A percentile compares a stretch with the other conserved stretches of the same genome.
phyloP scores from a whole-genome alignment of 768 basidiomycete genomes.

The Amanita rimosa region DNA sequence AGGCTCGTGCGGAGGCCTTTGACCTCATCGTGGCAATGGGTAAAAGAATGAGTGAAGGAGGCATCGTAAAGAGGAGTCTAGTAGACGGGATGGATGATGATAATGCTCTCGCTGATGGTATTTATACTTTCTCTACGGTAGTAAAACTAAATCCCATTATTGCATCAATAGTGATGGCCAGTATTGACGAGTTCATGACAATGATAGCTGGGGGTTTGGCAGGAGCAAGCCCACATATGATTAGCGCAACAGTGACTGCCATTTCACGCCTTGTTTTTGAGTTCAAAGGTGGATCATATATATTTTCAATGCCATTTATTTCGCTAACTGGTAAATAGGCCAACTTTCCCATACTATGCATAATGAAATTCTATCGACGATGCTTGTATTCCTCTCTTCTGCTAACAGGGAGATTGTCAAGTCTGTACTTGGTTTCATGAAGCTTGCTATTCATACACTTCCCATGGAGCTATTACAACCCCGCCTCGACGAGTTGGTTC shows the following conservation, averaged over 20 bases:
- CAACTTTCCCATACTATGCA: constrained; percentile 61
- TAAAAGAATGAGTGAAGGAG: constrained; percentile 80
- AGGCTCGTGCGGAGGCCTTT: constrained; percentile 81
- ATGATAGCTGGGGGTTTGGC: constrained; percentile 95
- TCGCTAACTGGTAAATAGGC: constrained; percentile 29
- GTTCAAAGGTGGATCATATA: constrained; percentile 73
- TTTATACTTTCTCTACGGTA: constrained; percentile 13
- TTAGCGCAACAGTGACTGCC: constrained; percentile 92
- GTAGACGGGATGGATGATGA: constrained; percentile 82
- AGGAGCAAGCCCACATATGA: constrained; percentile 93
- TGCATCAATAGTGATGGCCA: constrained; percentile 42
- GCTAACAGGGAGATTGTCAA: constrained; percentile 98
- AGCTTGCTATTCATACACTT: constrained; percentile 84
- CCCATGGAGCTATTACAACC: constrained; percentile 62
- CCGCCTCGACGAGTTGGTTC: constrained; percentile 68
- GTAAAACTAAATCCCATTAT: not conserved
- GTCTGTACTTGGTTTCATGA: constrained; percentile 89
- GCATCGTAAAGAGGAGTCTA: constrained; percentile 64
- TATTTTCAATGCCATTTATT: not conserved
- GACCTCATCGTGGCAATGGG: constrained; percentile 89
- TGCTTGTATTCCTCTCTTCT: constrained; percentile 85
- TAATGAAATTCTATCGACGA: constrained; percentile 73
- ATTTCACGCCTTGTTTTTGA: constrained; percentile 92
- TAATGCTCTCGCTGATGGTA: constrained; percentile 38
- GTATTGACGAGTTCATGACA: constrained; percentile 85